A percentile compares a stretch with the other conserved stretches of the same genome.
Conservation (phyloP, 202 grass and related monocot genomes). For the Zizania palustris region DNA sequence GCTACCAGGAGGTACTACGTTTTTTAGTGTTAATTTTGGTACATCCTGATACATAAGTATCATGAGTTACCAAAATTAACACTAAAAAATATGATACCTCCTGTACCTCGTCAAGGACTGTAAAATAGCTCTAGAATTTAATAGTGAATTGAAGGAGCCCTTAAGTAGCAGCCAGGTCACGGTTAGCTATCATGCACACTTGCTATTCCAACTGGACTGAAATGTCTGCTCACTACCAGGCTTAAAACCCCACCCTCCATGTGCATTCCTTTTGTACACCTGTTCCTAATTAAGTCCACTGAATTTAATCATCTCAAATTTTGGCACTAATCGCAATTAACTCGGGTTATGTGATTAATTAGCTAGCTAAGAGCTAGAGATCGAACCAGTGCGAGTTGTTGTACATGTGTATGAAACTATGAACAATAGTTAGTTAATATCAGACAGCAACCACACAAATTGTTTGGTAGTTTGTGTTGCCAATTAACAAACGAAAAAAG, state of each 20-base stretch:
- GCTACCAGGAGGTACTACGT: no score
- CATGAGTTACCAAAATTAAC: no score
- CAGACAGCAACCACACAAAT: conserved; percentile 33
- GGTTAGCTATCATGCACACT: conserved; percentile 25
- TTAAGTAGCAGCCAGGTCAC: conserved; percentile 35
- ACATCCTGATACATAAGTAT: no score
- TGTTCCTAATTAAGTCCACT: conserved; percentile 8
- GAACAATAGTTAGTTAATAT: conserved; percentile 30
- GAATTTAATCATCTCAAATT: background rate
- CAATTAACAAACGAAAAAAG: background rate
- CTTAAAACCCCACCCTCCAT: conserved; percentile 26
- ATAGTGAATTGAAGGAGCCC: no score
- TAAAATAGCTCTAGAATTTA: no score
- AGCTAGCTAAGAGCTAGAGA: background rate
- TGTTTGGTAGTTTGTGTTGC: conserved; percentile 41
- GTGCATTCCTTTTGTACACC: conserved; percentile 24
- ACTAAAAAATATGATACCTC: no score
- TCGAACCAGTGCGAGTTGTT: conserved; percentile 6
- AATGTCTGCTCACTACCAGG: conserved; percentile 8
- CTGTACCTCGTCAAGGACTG: no score
- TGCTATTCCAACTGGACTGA: background rate
- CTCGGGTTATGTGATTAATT: background rate
- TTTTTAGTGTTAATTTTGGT: no score
- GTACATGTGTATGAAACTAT: conserved; percentile 39
- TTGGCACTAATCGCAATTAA: background rate